Base-by-base conservation (phyloP, 176 grass and related monocot species). In the Triticum turgidum region DNA sequence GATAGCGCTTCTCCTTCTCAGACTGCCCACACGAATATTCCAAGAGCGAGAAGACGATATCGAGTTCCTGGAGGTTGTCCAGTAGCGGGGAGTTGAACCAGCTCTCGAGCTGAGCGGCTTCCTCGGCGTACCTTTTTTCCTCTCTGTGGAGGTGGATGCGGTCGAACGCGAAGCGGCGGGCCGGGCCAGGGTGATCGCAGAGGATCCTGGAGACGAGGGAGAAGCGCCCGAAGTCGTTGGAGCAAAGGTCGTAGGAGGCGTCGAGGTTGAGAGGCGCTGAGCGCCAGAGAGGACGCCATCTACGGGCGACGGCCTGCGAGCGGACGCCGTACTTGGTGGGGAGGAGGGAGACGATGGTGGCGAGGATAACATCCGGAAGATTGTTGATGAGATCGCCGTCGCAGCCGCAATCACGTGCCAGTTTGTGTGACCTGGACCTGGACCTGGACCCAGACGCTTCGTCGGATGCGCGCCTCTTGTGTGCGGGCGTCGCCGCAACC, bases 301-400 rank as follows among this genome's bases (percentile, higher is more conserved):
- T 5, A 0, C 65, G 65, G 14, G 65, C 30, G 65, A 68, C 5
- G 30, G 65, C 61, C 61, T 64, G 10, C 61, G 61, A 12, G 10
- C 61, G 22, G 4, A 3, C 61, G 22, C 61, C 61, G 5, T 66
- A 29, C 5, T 66, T 66, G 64, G 64, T 66, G 4, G 64, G 64
- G 13, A 66, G 27, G 13, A 33, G 64, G 3, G 64, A 32, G 11
- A 66, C 13, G 29, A 66, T 33, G 64, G 25, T 66, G 11, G 34
- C 18, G 4, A 70, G 34, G 69, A 71, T 41, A 18, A 9, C 69
- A 41, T 71, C 69, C 1, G 69, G 35, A 41, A 71, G 69, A 11
- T 71, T 22, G 9, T 37, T 71, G 69, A 71, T 71, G 35, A 71
- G 35, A 71, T 71, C 69, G 69, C 18, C 68, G 34, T 70, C 34